phyloP scores from a whole-genome alignment of 371 early-diverging fungal genomes.

The Zychaea mexicana region DNA sequence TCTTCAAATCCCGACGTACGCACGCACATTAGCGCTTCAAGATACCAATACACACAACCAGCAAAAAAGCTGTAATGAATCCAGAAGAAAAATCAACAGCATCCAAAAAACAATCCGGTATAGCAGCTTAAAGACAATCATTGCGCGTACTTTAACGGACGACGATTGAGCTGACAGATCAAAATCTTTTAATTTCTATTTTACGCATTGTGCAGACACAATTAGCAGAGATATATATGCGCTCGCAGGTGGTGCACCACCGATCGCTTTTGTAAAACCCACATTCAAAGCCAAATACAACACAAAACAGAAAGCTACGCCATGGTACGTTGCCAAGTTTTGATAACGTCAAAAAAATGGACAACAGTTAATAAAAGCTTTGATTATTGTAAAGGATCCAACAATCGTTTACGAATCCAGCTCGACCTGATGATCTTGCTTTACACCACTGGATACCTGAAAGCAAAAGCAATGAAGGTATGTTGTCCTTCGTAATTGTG shows the following conservation, averaged over 20 bases:
- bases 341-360: background rate
- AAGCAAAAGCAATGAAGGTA: conserved; percentile 28
- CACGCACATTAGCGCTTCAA: no score
- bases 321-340: conserved; percentile 60
- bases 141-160: background rate
- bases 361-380: no score
- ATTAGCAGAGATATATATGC: conserved; percentile 68
- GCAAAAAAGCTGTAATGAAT: background rate
- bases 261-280: conserved; percentile 67
- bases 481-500: no score
- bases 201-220: conserved; percentile 45
- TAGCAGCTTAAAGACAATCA: background rate
- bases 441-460: conserved; percentile 77
- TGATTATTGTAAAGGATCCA: conserved; percentile 56
- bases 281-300: conserved; percentile 73
- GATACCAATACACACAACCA: background rate
- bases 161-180: background rate
- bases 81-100: background rate
- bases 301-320: conserved; percentile 62
- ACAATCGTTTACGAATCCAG: conserved; percentile 78
- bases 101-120: background rate
- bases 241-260: conserved; percentile 72
- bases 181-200: background rate
- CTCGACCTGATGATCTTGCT: conserved; percentile 70
- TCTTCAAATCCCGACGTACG: background rate